A percentile compares a stretch with the other conserved stretches of the same genome.
These are phyloP conservation scores for Bruguiera gymnorhiza DNA, from an alignment of 345 rosid species.

Conservation along the genomic window DNA sequence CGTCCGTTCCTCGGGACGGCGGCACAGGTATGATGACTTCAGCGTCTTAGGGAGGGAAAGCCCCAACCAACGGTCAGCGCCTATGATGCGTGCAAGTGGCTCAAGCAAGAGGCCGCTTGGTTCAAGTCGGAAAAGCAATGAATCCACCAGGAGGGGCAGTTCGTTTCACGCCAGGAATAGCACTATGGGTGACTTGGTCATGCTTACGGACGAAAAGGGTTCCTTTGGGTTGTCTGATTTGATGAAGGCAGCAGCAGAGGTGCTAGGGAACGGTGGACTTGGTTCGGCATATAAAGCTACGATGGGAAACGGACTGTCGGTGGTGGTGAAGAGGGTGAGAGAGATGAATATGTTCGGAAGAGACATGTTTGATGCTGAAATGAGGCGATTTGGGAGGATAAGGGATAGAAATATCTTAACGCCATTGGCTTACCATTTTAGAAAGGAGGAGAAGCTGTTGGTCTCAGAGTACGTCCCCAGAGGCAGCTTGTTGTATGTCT, in stretches of 20 bases:
- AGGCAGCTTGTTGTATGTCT: conserved; percentile 69
- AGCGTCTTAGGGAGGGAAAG: conserved; percentile 47
- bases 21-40: conserved; percentile 36
- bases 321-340: conserved; percentile 83
- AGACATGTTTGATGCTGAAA: conserved; percentile 63
- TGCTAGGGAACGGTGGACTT: conserved; percentile 75
- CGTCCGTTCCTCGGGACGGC: conserved; percentile 5
- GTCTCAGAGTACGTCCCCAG: conserved; percentile 75
- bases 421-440: conserved; percentile 77
- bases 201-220: conserved; percentile 67
- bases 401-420: conserved; percentile 63
- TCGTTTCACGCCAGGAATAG: conserved; percentile 15
- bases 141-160: conserved; percentile 15
- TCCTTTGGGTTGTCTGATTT: conserved; percentile 64
- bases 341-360: conserved; percentile 62
- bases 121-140: conserved; percentile 34
- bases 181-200: conserved; percentile 39
- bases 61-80: conserved; percentile 28
- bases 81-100: conserved; percentile 37
- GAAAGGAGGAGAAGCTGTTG: conserved; percentile 81
- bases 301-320: conserved; percentile 61
- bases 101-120: conserved; percentile 24
- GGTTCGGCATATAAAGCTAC: conserved; percentile 91
- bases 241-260: conserved; percentile 93
- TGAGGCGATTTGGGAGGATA: conserved; percentile 60